Evolutionary conservation across 768 basidiomycete genomes (phyloP), one percentile per base, ranked within the genome.

Genomic region (Boletus coccyginus): DNA sequence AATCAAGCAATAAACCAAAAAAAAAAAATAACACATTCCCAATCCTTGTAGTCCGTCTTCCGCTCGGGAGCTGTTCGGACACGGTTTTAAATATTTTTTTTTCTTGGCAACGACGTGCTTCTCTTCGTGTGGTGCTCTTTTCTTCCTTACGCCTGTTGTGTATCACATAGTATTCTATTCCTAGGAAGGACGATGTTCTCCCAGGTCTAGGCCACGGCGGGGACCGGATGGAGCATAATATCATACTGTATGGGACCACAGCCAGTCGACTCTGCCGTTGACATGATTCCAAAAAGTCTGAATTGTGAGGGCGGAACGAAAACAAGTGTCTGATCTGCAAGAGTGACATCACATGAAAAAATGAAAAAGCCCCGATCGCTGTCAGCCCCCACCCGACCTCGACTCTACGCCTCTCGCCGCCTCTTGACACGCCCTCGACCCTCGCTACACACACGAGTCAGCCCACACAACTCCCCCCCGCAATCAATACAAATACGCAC

Each of bases 371-470:
- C 21, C 19, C 41, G 19, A 21, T 13, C 7, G 6, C 35, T 17
- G 38, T n/a, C 38, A 39, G 17, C 33, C 33, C 10, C 3, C 32
- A 33, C 32, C 36, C 17, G 8, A 7, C 41, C 13, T 21, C 21
- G 21, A 14, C 12, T 6, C 56, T 48, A 66, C 10, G 17, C 72
- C 42, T 77, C 76, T 38, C 78, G 74, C 36, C 63, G 73, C 46
- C 77, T 72, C 67, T 84, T 84, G 39, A 75, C 53, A n/a, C 72
- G 75, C 2, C 82, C 80, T 57, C 77, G 79, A 50, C 70, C 72
- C 48, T 84, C 82, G 6, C 82, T 83, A 47, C 7, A 48, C 19
- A 46, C 10, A 10, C 3, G 29, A 2, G 27, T 50, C 11, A 47
- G 24, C 41, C 5, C 40, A 41, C 51, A 17, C 5, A 16, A 14